A percentile compares a stretch with the other conserved stretches of the same genome.
These are phyloP conservation scores for Arthrobotrys entomopaga DNA, from an alignment of 2,329 filamentous ascomycete genomes.

Conservation along the genomic window DNA sequence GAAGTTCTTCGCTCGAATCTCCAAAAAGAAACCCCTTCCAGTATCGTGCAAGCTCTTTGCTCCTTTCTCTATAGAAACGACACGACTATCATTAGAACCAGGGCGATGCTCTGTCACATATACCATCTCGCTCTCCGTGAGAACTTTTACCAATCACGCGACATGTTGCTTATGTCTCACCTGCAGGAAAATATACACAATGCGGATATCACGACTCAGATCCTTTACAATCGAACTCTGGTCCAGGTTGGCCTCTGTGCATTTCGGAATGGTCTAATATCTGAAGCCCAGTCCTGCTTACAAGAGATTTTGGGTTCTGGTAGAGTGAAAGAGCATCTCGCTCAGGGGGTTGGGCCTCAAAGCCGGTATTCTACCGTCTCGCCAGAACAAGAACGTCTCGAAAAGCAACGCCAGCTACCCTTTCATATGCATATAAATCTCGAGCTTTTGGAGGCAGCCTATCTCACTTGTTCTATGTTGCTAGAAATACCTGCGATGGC, in stretches of 20 bases:
- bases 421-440: conserved; percentile 99
- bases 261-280: conserved; percentile 95
- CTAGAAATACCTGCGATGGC: conserved; percentile 96
- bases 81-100: conserved; percentile 86
- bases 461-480: conserved; percentile 98
- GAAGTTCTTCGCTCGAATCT: conserved; percentile 27
- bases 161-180: conserved; percentile 99
- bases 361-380: conserved; percentile 88
- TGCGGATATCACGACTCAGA: conserved; percentile 97
- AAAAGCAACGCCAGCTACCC: conserved; percentile 95
- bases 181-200: conserved; percentile 95
- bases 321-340: conserved; percentile 95
- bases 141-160: conserved; percentile 95
- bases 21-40: conserved; percentile 23
- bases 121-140: conserved; percentile 98
- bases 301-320: conserved; percentile 98
- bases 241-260: conserved; percentile 98
- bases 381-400: conserved; percentile 95
- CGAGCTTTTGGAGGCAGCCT: conserved; percentile 96
- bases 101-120: conserved; percentile 97
- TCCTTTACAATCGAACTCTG: conserved; percentile 96
- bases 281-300: conserved; percentile 95
- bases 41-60: conserved; percentile 74
- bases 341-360: conserved; percentile 98
- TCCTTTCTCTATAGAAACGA: conserved; percentile 94